These are phyloP conservation scores for Eutypa lata DNA, from an alignment of 2,329 filamentous ascomycete genomes.

Conservation along the genomic window DNA sequence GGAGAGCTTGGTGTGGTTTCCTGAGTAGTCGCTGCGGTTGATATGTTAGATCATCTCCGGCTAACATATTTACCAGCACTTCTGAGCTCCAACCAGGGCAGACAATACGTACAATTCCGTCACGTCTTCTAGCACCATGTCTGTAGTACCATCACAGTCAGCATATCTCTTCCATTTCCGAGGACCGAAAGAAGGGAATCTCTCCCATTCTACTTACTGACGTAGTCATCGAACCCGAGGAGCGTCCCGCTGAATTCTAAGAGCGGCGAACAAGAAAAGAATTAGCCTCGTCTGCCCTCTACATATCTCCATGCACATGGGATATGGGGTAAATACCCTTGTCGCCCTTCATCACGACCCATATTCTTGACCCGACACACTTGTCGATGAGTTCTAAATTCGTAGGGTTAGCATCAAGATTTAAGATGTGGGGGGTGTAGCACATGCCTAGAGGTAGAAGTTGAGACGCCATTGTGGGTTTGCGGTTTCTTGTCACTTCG, in stretches of 20 bases:
- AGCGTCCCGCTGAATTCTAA: conserved; percentile 93
- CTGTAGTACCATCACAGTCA: conserved; percentile 43
- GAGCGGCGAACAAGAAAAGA: neutral
- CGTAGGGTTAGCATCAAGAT: neutral
- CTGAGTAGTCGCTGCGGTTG: conserved; percentile 76
- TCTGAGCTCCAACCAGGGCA: neutral
- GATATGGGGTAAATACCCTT: conserved; percentile 62
- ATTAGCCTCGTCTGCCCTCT: too few species aligned
- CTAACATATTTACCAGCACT: neutral
- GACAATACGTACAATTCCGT: conserved; percentile 75
- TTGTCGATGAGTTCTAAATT: conserved; percentile 94
- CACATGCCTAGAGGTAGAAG: conserved; percentile 66
- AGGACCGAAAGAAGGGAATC: too few species aligned
- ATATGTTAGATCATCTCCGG: conserved; percentile 17
- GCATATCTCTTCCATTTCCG: neutral
- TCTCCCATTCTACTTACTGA: conserved; percentile 71
- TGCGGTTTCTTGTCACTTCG: neutral
- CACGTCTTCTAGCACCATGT: conserved; percentile 97
- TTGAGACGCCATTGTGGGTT: conserved; percentile 62
- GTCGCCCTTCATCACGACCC: conserved; percentile 99
- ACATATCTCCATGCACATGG: too few species aligned
- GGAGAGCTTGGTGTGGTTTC: conserved; percentile 80
- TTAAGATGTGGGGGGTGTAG: conserved; percentile 6
- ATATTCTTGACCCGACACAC: conserved; percentile 95
- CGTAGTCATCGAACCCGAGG: conserved; percentile 97